Conservation (phyloP, 345 rosid genomes). For the Camelina hispida region DNA sequence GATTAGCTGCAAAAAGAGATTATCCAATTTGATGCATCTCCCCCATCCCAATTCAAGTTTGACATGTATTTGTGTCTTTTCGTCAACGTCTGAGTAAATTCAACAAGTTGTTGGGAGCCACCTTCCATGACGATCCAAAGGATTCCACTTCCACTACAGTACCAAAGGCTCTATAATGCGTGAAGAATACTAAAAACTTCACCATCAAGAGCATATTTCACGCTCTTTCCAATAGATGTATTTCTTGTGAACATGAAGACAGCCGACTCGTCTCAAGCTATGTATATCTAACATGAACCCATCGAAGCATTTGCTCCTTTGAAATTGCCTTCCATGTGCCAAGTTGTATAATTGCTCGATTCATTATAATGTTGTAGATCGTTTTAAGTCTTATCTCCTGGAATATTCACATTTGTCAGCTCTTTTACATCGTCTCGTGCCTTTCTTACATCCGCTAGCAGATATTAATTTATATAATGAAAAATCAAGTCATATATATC, state of each 20-base stretch:
- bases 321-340: not conserved
- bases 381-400: not conserved
- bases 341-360: not conserved
- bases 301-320: not conserved
- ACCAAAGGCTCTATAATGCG: not conserved
- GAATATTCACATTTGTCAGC: not conserved
- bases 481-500: not conserved
- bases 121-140: not conserved
- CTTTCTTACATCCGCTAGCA: not conserved
- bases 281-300: not conserved
- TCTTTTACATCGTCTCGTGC: not conserved
- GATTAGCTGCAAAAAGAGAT: too few species aligned
- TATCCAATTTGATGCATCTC: too few species aligned
- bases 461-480: not conserved
- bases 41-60: not conserved
- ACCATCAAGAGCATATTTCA: not conserved
- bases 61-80: not conserved
- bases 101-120: not conserved
- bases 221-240: slow-evolving; percentile 1
- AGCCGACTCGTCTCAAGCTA: not conserved
- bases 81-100: not conserved
- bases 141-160: not conserved
- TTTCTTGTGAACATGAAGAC: not conserved
- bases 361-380: not conserved
- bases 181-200: not conserved